A percentile compares a stretch with the other conserved stretches of the same genome.
Conservation (phyloP, 148 eudicot species). For the Vaccinium myrtillus region DNA sequence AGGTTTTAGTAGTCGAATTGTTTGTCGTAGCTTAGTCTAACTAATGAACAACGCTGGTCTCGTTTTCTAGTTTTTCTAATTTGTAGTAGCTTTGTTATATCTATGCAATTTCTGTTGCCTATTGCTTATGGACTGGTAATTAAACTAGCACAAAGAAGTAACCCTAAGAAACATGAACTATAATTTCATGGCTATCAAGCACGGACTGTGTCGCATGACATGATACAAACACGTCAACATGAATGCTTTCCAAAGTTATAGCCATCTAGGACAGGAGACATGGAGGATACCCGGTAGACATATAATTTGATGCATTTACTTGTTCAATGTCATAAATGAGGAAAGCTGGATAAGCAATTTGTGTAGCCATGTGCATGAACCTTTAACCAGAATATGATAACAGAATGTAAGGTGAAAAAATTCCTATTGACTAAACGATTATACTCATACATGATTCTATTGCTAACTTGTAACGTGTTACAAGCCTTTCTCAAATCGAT, state of each 20-base stretch:
- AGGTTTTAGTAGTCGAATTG: conserved; percentile 4
- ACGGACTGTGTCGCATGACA: not conserved
- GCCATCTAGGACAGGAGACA: not conserved
- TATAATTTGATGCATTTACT: not conserved
- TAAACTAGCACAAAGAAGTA: not conserved
- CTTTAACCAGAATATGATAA: not conserved
- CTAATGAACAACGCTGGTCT: conserved; percentile 7
- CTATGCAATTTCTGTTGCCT: conserved; percentile 10
- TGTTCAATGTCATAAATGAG: not conserved
- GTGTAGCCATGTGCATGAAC: not conserved
- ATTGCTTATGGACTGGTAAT: not conserved
- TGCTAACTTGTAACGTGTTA: not conserved
- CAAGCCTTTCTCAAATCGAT: not conserved
- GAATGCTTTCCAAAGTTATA: too few relatives aligned
- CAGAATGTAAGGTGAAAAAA: not conserved
- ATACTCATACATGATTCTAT: not conserved
- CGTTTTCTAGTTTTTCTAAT: not conserved
- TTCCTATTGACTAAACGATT: not conserved
- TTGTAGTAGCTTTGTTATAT: conserved; percentile 10
- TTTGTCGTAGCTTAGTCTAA: conserved; percentile 13
- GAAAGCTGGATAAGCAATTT: not conserved
- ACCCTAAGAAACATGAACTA: not conserved
- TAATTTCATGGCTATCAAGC: not conserved
- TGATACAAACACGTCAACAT: too few relatives aligned
- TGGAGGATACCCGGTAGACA: not conserved